Percentiles rank a stretch among this genome's conserved stretches.
Evolutionary conservation across 257 asterid species (phyloP).

Genomic region (Eucommia ulmoides): DNA sequence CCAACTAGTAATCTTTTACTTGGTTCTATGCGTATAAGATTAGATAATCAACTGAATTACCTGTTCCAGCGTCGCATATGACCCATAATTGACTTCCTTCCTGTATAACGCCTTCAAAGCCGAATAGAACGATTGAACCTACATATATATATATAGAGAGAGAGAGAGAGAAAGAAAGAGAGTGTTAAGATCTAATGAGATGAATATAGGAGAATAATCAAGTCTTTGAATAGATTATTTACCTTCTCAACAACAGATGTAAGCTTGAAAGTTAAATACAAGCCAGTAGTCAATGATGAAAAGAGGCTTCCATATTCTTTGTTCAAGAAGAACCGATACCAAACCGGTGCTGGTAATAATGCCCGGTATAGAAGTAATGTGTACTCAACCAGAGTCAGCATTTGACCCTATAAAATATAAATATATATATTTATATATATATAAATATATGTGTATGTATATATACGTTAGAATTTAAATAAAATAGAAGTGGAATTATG

Average conservation of each 20-base stretch:
- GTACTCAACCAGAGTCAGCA: constrained; percentile 85
- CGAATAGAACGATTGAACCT: constrained; percentile 58
- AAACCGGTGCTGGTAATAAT: constrained; percentile 77
- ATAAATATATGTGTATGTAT: too few relatives aligned
- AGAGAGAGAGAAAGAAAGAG: constrained; percentile 3
- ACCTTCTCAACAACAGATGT: constrained; percentile 80
- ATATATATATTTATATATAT: too few relatives aligned
- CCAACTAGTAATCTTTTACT: too few relatives aligned
- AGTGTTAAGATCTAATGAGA: too few relatives aligned
- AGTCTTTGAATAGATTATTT: too few relatives aligned
- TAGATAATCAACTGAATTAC: constrained; percentile 23
- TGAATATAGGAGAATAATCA: too few relatives aligned
- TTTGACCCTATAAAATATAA: constrained; percentile 67
- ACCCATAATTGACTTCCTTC: constrained; percentile 67
- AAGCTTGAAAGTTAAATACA: constrained; percentile 82
- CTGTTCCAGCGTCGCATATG: constrained; percentile 76
- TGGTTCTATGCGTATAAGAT: too few relatives aligned
- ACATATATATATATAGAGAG: constrained; percentile 18
- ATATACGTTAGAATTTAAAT: too few relatives aligned
- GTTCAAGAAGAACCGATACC: constrained; percentile 92
- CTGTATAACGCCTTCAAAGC: constrained; percentile 62
- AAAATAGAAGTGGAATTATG: too few relatives aligned
- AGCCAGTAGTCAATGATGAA: constrained; percentile 76
- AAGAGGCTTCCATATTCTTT: constrained; percentile 83
- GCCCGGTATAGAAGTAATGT: constrained; percentile 79